These are phyloP conservation scores for Chalciporus chontae DNA, from an alignment of 768 basidiomycete genomes.

Conservation along the genomic window DNA sequence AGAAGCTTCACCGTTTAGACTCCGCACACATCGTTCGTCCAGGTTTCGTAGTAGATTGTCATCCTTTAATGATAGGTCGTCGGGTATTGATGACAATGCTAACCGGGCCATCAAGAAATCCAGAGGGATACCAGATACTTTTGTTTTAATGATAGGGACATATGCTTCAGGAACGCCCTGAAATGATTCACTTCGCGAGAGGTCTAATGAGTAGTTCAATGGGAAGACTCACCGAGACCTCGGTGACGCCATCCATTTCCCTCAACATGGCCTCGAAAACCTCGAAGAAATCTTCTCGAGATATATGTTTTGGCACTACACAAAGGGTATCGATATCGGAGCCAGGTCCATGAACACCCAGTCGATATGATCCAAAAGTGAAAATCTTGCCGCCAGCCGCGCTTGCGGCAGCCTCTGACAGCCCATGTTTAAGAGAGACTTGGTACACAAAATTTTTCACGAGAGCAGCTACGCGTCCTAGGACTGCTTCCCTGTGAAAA, in stretches of 20 bases:
- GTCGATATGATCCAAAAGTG: conserved; percentile 96
- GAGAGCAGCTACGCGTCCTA: conserved; percentile 83
- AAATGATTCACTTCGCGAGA: conserved; percentile 5
- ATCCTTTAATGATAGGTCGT: conserved; percentile 85
- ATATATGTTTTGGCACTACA: conserved; percentile 95
- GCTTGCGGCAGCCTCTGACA: conserved; percentile 83
- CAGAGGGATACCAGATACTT: conserved; percentile 87
- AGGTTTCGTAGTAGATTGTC: conserved; percentile 89
- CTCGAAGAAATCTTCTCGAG: conserved; percentile 93
- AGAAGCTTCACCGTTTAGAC: conserved; percentile 69
- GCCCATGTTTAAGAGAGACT: conserved; percentile 72
- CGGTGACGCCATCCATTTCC: conserved; percentile 76
- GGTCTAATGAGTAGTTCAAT: neutral
- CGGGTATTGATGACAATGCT: conserved; percentile 83
- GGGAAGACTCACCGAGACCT: conserved; percentile 73
- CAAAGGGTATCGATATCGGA: conserved; percentile 98
- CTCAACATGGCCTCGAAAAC: conserved; percentile 87
- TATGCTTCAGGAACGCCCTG: conserved; percentile 97
- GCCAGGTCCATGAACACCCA: conserved; percentile 95
- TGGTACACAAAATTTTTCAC: conserved; percentile 88
- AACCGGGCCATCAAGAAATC: conserved; percentile 94
- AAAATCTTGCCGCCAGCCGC: conserved; percentile 98
- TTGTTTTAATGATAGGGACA: conserved; percentile 91
- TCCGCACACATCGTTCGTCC: conserved; percentile 92
- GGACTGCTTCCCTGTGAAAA: conserved; percentile 77